Base-by-base conservation (phyloP, 331 rosid species). In the Malus hybrid region DNA sequence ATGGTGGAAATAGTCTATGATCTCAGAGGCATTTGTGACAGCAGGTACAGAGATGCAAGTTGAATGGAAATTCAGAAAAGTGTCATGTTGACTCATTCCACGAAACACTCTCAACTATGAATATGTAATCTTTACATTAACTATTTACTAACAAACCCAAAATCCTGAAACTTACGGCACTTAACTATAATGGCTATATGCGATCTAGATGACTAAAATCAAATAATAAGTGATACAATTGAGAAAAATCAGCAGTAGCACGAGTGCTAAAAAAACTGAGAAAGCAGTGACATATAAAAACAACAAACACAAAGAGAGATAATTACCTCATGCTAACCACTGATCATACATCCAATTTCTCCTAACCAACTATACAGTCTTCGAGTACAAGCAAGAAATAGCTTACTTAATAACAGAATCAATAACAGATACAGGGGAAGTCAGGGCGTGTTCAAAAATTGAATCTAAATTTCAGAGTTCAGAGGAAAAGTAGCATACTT, bases 401-500 rank as follows among this genome's bases (percentile, higher is more conserved):
- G 46, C 60, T 65, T 29, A 34, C 76, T 46, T 68, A 9, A 54
- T n/a, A 70, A 56, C 50, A 69, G 48, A 62, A 81, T 22, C 65
- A 62, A 29, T 54, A 36, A 72, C 9, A 71, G 48, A 67, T 18
- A 72, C 32, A 66, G 33, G 74, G 13, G 24, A 18, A 12, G 65
- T 20, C 20, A 24, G 20, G 32, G 65, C 13, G 9, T 10, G 5
- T 33, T 3, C 11, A 2, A 20, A 3, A 56, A 56, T n/a, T 33
- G 67, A 75, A 28, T 75, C 10, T 44, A 75, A 46, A 46, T 75
- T 72, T 34, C 75, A 70, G 20, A 72, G 65, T 13, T 28, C 67
- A 4, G 64, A 57, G 65, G 63, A 75, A 73, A 69, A 46, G 72
- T 74, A 65, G 57, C 64, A 67, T 81, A 94, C 99, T 89, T 94